Evolutionary conservation across 192 early-diverging fungal species (phyloP).

Genomic region (Jimgerdemannia lactiflua): DNA sequence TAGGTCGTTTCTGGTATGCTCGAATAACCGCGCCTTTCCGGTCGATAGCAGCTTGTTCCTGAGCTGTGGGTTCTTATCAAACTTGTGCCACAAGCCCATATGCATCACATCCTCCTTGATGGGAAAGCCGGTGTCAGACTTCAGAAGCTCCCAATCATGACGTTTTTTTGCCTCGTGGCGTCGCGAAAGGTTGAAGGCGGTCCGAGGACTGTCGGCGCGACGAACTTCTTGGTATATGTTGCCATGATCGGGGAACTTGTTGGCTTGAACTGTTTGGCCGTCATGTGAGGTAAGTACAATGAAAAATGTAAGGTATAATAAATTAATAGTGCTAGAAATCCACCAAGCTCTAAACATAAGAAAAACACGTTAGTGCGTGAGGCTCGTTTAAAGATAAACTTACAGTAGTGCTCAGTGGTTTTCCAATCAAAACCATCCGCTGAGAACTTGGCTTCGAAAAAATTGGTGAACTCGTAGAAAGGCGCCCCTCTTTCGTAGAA

Average conservation of each 20-base stretch:
- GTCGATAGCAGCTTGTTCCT: neutral
- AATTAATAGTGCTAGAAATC: neutral
- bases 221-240: neutral
- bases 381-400: neutral
- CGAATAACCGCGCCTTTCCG: neutral
- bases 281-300: neutral
- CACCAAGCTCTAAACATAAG: neutral
- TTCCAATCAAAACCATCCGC: neutral
- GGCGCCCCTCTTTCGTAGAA: neutral
- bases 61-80: neutral
- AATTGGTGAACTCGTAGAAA: neutral
- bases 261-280: neutral
- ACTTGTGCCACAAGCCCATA: neutral
- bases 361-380: neutral
- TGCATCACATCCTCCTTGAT: neutral
- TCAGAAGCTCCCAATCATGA: neutral
- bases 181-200: neutral
- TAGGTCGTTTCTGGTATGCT: neutral
- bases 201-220: neutral
- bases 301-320: too few relatives aligned
- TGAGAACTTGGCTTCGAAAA: neutral
- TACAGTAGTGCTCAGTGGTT: neutral
- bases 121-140: neutral
- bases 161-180: neutral
- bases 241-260: neutral